Base-by-base conservation (phyloP, 495 filamentous ascomycete genomes). In the Pyrenula aspistea region DNA sequence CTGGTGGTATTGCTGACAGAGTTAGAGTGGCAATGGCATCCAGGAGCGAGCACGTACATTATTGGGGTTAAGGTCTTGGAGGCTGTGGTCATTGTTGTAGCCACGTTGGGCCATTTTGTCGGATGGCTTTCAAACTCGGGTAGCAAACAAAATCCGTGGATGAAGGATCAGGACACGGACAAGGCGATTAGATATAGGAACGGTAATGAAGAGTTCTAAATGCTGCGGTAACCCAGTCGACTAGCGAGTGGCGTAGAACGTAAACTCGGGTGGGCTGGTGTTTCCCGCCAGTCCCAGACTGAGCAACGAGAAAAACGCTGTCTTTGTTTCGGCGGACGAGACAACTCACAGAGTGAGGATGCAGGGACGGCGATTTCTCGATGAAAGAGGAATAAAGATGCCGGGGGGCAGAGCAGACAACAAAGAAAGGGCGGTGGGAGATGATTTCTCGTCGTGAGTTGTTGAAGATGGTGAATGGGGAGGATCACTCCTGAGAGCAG, bases 1-100 rank as follows among this genome's bases (percentile, higher is more conserved):
- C 4, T 76, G 60, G 63, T 81, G 75, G 59, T 83, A 82, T 71
- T 81, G 71, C 62, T 69, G 53, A 20, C 54, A 60, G 52, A 54
- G 59, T 19, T 11, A 31, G 53, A 20, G 48, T 48, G 12, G 52
- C 42, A 24, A 23, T 25, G 12, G 47, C 23, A 25, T 22, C 19
- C 2, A 20, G 21, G 24, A 23, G 2, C 12, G 57, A 24, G 24
- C 50, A 71, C 83, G 70, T 77, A 88, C 85, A 64, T 70, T 75
- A 57, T 77, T 71, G n/a, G 75, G 70, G 56, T 79, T 78, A 51
- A 90, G 73, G 67, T 90, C 84, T 61, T 89, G 81, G 59, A 89
- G 71, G 49, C 73, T 78, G 67, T 88, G 83, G 56, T 78, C 79
- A 24, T 82, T 76, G 54, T 77, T 77, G 55, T 80, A 72, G 51